Conservation (phyloP, 1,284 basidiomycete species). For the Gymnopus androsaceus region DNA sequence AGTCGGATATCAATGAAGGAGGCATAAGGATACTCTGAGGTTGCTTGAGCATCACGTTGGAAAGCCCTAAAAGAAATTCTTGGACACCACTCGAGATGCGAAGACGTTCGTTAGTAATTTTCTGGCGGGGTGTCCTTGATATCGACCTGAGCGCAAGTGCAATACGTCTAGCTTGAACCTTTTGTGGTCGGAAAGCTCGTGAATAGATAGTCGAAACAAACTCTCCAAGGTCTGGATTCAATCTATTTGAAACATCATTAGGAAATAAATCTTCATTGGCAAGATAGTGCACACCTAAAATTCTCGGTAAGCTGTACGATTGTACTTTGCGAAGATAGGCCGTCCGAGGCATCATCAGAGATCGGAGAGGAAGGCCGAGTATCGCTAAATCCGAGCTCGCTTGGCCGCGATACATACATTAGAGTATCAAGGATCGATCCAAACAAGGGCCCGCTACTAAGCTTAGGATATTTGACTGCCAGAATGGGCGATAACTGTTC, state of each 20-base stretch:
- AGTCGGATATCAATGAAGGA: constrained; percentile 25
- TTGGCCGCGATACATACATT: constrained; percentile 32
- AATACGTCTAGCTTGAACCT: constrained; percentile 41
- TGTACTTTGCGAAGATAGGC: constrained; percentile 32
- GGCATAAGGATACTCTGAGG: constrained; percentile 35
- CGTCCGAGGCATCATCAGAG: constrained; percentile 11
- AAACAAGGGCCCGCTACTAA: constrained; percentile 41
- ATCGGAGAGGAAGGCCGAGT: constrained; percentile 15
- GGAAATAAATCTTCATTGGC: background rate
- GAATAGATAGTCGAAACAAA: constrained; percentile 53
- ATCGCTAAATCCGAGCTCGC: constrained; percentile 18
- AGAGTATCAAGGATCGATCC: constrained; percentile 50
- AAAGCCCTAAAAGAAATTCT: constrained; percentile 38
- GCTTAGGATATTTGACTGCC: constrained; percentile 43
- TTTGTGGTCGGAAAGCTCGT: constrained; percentile 47
- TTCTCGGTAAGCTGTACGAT: constrained; percentile 51
- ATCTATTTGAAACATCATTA: constrained; percentile 25
- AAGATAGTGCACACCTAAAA: constrained; percentile 35
- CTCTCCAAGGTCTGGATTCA: constrained; percentile 51
- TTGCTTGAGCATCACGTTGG: constrained; percentile 41
- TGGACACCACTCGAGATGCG: constrained; percentile 30
- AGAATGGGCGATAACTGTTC: constrained; percentile 53
- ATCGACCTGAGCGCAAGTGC: constrained; percentile 36
- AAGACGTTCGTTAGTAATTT: constrained; percentile 24
- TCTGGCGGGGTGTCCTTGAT: constrained; percentile 20